These are phyloP conservation scores for Phytophthora palmivora DNA, from an alignment of 352 stramenopile genomes.

Conservation along the genomic window DNA sequence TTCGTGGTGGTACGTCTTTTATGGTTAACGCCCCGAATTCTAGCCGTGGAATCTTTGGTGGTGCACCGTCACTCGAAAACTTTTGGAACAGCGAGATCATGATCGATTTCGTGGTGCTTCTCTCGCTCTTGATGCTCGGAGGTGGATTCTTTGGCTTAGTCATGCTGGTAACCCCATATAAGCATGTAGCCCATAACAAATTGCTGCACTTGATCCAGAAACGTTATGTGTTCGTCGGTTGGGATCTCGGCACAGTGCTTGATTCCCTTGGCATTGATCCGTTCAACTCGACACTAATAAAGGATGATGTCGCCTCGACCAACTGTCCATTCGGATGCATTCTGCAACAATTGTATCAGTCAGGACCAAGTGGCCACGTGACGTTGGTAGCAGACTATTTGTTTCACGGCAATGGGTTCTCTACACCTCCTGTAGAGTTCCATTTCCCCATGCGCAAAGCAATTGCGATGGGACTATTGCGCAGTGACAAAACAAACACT, in stretches of 20 bases:
- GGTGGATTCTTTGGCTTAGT: conserved; percentile 33
- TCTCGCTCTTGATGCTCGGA: conserved; percentile 39
- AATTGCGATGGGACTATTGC: conserved; percentile 39
- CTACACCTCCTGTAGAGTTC: conserved; percentile 37
- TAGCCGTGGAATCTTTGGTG: conserved; percentile 51
- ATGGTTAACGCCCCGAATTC: conserved; percentile 42
- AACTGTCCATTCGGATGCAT: conserved; percentile 52
- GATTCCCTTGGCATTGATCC: conserved; percentile 59
- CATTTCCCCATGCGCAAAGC: conserved; percentile 46
- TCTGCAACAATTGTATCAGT: conserved; percentile 57
- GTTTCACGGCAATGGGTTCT: conserved; percentile 51
- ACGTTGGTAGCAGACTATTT: conserved; percentile 58
- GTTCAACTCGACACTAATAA: conserved; percentile 31
- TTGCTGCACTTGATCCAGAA: conserved; percentile 54
- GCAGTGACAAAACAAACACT: conserved; percentile 3
- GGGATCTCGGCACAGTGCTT: conserved; percentile 46
- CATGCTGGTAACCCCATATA: conserved; percentile 51
- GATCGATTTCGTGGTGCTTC: conserved; percentile 52
- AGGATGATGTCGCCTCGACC: conserved; percentile 27
- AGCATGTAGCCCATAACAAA: conserved; percentile 50
- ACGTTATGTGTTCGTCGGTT: conserved; percentile 58
- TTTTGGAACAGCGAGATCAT: conserved; percentile 71
- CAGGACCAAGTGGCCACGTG: conserved; percentile 53
- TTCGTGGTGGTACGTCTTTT: conserved; percentile 46
- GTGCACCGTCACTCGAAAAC: conserved; percentile 36